Evolutionary conservation across 768 basidiomycete species (phyloP), one percentile per base, ranked within the genome.

Genomic region (Tylopilus subfusipes): DNA sequence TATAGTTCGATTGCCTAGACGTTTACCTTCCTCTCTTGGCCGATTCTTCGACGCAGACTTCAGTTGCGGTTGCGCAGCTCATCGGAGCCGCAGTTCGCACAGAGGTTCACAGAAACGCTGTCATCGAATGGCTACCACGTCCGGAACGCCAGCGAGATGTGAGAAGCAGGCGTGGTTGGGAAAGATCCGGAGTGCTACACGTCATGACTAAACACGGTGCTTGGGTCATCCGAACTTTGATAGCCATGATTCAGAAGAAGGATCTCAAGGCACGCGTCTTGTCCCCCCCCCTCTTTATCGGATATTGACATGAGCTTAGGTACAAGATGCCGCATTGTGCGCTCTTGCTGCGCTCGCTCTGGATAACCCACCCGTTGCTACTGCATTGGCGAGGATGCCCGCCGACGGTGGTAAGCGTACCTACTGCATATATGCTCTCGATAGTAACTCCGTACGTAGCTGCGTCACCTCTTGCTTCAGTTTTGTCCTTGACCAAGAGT

Each of bases 121-220:
- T 89, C 16, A 70, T 80, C 0, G 80, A 82, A 22, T 90, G 88
- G 88, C 63, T 82, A 0, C 88, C 86, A 8, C 78, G 72, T 0
- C 60, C 67, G 0, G 85, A 88, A 21, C 73, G 86, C 21, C 64
- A 73, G 38, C 78, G 75, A 56, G 83, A 84, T 48, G 72, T 76
- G 24, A 84, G 79, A 57, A 76, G 76, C 3, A 81, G 81, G 54
- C 77, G 89, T 1, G 86, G 88, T 4, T 92, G 89, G 89, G 89
- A 91, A 71, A 85, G 83, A 63, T 72, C 78, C 0, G 75, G 78
- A 0, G 60, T 73, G 1, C 66, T 67, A 14, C 69, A 70, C 24
- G 70, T 73, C 4, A 73, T 68, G 12, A 72, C 77, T 2, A 73
- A 73, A 31, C 73, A 76, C 25, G 82, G 84, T 8, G 80, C 81